Evolutionary conservation across 805 yeast genomes (phyloP), one percentile per base, ranked within the genome.

Genomic region (Hanseniaspora lindneri): DNA sequence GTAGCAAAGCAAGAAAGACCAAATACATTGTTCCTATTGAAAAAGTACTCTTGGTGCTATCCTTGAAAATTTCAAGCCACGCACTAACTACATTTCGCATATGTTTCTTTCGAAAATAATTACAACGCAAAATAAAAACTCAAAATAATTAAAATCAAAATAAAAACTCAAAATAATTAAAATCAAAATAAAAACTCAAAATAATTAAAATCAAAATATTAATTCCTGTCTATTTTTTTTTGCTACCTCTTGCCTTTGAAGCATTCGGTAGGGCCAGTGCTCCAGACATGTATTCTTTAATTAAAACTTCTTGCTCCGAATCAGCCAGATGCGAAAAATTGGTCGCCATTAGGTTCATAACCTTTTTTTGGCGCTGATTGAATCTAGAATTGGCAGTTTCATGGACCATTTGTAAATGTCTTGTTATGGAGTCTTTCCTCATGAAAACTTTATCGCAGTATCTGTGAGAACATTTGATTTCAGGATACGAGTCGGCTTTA

Each of bases 341-440:
- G 14, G 43, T 20, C 32, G 39, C 19, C 52, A 56, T 39, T 10
- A 54, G 24, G 14, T 49, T 51, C 28, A 58, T 32, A 2, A 66
- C 56, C 39, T 55, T 59, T 6, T 53, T 43, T 39, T 65, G 42
- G 30, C 69, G 56, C 51, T 56, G 66, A 53, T 70, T 71, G 56
- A 70, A 70, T 19, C 74, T 53, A 19, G 72, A 67, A 4, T 60
- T 55, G 6, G 55, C 55, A 44, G 69, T 68, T 20, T 61, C 55
- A 56, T 76, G 80, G 13, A 74, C 79, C 51, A 76, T 62, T 43
- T 68, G 67, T 25, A 65, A 65, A 55, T 77, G 83, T 53, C 82
- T 66, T 37, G 65, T 68, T 49, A 71, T 65, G 1, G 80, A 72
- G 57, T 77, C 82, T 47, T 68, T 69, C 43, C 82, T 62, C 52